phyloP scores from a whole-genome alignment of 768 basidiomycete genomes.

The Trametopsis cervina region DNA sequence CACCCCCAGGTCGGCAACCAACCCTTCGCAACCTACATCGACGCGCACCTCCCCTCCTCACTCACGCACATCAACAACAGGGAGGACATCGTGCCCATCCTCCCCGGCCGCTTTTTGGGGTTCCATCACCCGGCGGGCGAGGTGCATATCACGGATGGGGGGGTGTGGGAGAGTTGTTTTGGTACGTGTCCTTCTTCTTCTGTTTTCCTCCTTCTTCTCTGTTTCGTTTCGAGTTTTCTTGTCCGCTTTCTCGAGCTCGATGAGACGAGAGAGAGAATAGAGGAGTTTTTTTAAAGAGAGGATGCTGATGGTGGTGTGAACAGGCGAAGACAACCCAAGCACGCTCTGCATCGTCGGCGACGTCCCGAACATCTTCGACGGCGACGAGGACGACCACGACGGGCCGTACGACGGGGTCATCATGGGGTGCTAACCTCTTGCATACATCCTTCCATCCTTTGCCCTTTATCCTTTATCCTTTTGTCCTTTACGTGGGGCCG shows the following conservation, averaged over 20 bases:
- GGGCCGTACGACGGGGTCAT: slow-evolving; percentile 14
- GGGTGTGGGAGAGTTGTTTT: slow-evolving; percentile 43
- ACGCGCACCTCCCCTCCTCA: slow-evolving; percentile 26
- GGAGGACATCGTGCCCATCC: slow-evolving; percentile 29
- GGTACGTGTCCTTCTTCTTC: slow-evolving; percentile 1
- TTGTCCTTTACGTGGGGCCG: no score
- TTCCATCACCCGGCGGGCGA: slow-evolving; percentile 36
- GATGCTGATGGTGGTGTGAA: not conserved
- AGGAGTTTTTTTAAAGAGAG: no score
- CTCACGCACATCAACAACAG: slow-evolving; percentile 48
- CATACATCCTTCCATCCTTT: no score
- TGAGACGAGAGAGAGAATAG: no score
- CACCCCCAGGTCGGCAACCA: slow-evolving; percentile 49
- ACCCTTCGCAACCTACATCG: slow-evolving; percentile 48
- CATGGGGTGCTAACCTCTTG: slow-evolving; percentile 15
- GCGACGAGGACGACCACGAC: slow-evolving; percentile 36
- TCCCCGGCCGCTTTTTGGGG: slow-evolving; percentile 29
- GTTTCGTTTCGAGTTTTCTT: no score
- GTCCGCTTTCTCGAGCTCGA: no score
- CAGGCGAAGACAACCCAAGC: slow-evolving; percentile 53
- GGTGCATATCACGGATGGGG: slow-evolving; percentile 27
- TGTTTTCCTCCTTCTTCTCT: not conserved
- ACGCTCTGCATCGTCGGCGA: slow-evolving; percentile 42
- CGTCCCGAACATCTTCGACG: slow-evolving; percentile 41
- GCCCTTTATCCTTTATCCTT: no score